phyloP scores from a whole-genome alignment of 768 basidiomycete species.

The Pleurotus citrinopileatus region DNA sequence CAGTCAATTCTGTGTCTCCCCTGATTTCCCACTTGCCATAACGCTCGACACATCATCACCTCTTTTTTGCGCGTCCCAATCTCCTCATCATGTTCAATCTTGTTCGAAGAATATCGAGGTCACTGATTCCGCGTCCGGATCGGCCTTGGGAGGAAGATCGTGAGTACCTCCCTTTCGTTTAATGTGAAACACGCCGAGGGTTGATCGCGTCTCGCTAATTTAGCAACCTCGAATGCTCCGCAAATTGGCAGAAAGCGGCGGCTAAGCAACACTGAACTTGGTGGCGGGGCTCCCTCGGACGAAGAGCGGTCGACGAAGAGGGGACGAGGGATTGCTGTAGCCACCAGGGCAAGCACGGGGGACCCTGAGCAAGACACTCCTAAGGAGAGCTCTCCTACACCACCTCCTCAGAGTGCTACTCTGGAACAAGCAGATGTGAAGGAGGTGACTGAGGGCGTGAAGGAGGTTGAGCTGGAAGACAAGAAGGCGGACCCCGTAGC shows the following conservation, averaged over 20 bases:
- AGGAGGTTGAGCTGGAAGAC: slow-evolving; percentile 63
- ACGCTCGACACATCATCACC: background rate
- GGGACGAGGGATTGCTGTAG: slow-evolving; percentile 36
- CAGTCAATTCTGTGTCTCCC: background rate
- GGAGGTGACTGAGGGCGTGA: slow-evolving; percentile 69
- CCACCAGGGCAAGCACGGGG: slow-evolving; percentile 22
- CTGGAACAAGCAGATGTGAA: slow-evolving; percentile 46
- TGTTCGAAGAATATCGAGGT: slow-evolving; percentile 67
- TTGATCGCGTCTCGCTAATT: slow-evolving; percentile 21
- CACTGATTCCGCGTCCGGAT: slow-evolving; percentile 68
- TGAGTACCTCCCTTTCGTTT: slow-evolving; percentile 32
- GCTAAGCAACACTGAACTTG: slow-evolving; percentile 46
- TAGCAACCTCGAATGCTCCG: slow-evolving; percentile 76
- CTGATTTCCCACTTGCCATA: background rate
- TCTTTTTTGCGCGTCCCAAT: background rate
- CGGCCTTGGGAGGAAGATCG: slow-evolving; percentile 78
- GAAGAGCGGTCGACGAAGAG: slow-evolving; percentile 41
- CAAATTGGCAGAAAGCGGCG: slow-evolving; percentile 67
- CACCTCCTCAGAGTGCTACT: slow-evolving; percentile 35
- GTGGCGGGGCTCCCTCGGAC: slow-evolving; percentile 37
- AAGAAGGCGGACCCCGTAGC: slow-evolving; percentile 19
- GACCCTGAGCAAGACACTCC: slow-evolving; percentile 18
- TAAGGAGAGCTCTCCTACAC: slow-evolving; percentile 18
- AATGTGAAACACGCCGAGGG: slow-evolving; percentile 4
- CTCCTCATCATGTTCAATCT: slow-evolving; percentile 59